Conservation (phyloP, 371 early-diverging fungal species). For the Synchytrium microbalum region DNA sequence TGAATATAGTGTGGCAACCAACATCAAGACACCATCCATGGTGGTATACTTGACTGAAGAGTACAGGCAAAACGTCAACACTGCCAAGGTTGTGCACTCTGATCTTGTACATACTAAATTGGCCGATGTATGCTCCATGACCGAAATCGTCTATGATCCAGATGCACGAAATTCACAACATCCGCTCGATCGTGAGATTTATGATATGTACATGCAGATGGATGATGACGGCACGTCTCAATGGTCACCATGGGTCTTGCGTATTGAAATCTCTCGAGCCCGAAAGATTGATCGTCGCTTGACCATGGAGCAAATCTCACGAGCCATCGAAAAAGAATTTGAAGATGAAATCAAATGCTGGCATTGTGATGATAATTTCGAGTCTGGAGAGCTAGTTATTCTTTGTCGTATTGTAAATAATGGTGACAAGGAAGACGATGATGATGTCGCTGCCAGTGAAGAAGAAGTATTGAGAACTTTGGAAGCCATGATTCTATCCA, state of each 20-base stretch:
- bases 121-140: slow-evolving; percentile 67
- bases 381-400: slow-evolving; percentile 73
- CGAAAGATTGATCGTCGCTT: slow-evolving; percentile 84
- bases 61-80: slow-evolving; percentile 64
- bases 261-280: slow-evolving; percentile 80
- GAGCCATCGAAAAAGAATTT: slow-evolving; percentile 56
- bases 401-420: slow-evolving; percentile 73
- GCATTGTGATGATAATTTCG: slow-evolving; percentile 85
- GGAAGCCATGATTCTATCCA: slow-evolving; percentile 76
- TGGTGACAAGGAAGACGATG: slow-evolving; percentile 53
- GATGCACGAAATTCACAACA: slow-evolving; percentile 76
- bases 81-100: slow-evolving; percentile 87
- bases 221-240: slow-evolving; percentile 47
- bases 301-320: slow-evolving; percentile 70
- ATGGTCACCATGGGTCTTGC: slow-evolving; percentile 92
- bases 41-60: slow-evolving; percentile 78
- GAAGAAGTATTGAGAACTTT: slow-evolving; percentile 83
- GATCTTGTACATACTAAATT: slow-evolving; percentile 91
- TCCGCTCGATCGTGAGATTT: slow-evolving; percentile 91
- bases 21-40: slow-evolving; percentile 95
- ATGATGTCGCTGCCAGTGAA: slow-evolving; percentile 54
- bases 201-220: slow-evolving; percentile 83
- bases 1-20: slow-evolving; percentile 80
- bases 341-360: slow-evolving; percentile 67
- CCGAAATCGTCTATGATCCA: slow-evolving; percentile 98